Percentiles rank a stretch among this genome's conserved stretches.
Conservation (phyloP, 225 moss, liverwort and hornwort species). For the Takakia lepidozioides region DNA sequence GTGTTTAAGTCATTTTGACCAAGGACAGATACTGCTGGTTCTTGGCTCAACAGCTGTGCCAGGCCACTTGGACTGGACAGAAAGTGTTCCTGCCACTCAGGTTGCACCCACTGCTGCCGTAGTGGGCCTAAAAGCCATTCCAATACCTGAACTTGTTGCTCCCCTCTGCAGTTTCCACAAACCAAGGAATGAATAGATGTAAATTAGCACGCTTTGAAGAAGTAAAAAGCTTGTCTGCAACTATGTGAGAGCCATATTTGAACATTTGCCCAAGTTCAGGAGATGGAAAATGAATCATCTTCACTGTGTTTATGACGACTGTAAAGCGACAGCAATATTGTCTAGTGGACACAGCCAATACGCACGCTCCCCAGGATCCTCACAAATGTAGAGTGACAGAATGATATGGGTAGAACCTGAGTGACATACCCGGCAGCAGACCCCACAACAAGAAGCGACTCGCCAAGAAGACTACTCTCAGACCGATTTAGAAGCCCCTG, state of each 20-base stretch:
- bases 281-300: no score
- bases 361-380: no score
- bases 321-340: no score
- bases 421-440: constrained; percentile 79
- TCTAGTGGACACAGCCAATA: no score
- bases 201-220: no score
- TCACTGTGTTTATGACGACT: no score
- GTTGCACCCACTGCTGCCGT: constrained; percentile 72
- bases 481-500: constrained; percentile 71
- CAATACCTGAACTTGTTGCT: constrained; percentile 70
- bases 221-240: no score
- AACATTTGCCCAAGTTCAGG: no score
- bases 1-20: no score
- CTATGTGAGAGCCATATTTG: no score
- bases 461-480: constrained; percentile 86
- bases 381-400: no score
- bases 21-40: constrained; percentile 9
- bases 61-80: constrained; percentile 65
- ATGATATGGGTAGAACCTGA: neutral
- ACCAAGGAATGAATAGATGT: neutral
- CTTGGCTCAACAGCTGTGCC: constrained; percentile 51
- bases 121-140: constrained; percentile 89
- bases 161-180: constrained; percentile 30
- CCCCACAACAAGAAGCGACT: constrained; percentile 76
- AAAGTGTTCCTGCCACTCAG: constrained; percentile 73